Base-by-base conservation (phyloP, 192 early-diverging fungal genomes). In the Coemansia sp. region DNA sequence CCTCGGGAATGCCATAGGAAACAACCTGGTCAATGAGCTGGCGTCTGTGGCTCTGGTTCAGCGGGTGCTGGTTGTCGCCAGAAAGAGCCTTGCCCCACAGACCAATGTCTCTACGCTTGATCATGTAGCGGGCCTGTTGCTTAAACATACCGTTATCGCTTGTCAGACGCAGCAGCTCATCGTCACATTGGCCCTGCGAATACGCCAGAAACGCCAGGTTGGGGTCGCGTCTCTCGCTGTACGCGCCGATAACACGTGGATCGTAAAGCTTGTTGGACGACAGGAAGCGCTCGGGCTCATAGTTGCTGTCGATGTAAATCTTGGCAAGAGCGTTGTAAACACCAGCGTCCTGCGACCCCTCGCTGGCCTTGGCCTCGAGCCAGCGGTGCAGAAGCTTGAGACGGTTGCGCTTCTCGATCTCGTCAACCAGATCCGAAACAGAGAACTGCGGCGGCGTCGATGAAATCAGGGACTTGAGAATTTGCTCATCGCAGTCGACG, bases 301-400 rank as follows among this genome's bases (percentile, higher is more conserved):
- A 96, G 89, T 98, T 99, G 78, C 92, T 98, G 77, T 99, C 97
- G 68, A 99, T 97, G 76, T 96, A 97, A 62, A 99, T 98, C 86
- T 98, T 99, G 65, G 94, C 97, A 48, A 99, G 80, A 11, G 97
- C 95, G 70, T 99, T 99, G 85, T 93, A 97, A 11, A 99, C 87
- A n/a, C 89, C 90, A 5, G 90, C 75, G 71, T 99, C 97, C 65
- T 87, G 85, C 67, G 88, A 91, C 5, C 94, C 94, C 69, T 94
- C 94, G 78, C 90, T 90, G 40, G 91, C 88, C 77, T 91, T 89
- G 66, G 83, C 83, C 76, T 99, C 95, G 33, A 99, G 85, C 93
- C 95, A 99, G 45, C 94, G 95, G 56, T 96, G 85, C 38, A 96
- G 80, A 25, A 98, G 83, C 89, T 99, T 99, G 60, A 99, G 84